Percentiles rank a stretch among this genome's conserved stretches.
phyloP scores from a whole-genome alignment of 352 stramenopile genomes.

The Pseudoperonospora humuli region DNA sequence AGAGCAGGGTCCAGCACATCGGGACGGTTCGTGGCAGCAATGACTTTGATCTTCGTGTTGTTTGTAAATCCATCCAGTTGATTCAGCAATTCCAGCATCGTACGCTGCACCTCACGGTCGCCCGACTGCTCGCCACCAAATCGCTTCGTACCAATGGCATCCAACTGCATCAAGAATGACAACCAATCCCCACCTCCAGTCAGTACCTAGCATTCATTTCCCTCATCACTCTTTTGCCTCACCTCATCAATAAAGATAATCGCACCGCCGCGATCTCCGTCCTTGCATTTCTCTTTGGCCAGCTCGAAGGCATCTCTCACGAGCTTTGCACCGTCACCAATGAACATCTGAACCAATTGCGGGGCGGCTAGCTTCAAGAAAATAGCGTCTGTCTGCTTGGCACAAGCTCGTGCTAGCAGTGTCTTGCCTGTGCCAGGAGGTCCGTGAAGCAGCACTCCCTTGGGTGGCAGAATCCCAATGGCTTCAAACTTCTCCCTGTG shows the following conservation, averaged over 20 bases:
- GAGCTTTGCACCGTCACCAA: constrained; percentile 96
- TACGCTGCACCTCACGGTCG: constrained; percentile 96
- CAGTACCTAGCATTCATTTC: neutral
- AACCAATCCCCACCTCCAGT: neutral
- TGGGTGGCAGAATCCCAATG: constrained; percentile 95
- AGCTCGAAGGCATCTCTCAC: constrained; percentile 97
- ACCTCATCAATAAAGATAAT: constrained; percentile 99
- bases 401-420: constrained; percentile 94
- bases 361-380: constrained; percentile 98
- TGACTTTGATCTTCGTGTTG: constrained; percentile 99
- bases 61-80: constrained; percentile 97
- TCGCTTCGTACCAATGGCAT: constrained; percentile 98
- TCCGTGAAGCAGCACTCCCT: constrained; percentile 95
- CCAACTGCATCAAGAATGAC: constrained; percentile 52
- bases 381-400: constrained; percentile 97
- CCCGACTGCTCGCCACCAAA: constrained; percentile 96
- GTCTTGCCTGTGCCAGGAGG: constrained; percentile 98
- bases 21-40: constrained; percentile 95
- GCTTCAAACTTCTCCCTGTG: constrained; percentile 97
- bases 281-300: constrained; percentile 90
- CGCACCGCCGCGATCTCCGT: constrained; percentile 84
- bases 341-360: constrained; percentile 99
- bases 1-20: constrained; percentile 96
- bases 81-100: constrained; percentile 98
- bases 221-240: neutral